Conservation (phyloP, 768 basidiomycete genomes). For the Suillus ampliporus region DNA sequence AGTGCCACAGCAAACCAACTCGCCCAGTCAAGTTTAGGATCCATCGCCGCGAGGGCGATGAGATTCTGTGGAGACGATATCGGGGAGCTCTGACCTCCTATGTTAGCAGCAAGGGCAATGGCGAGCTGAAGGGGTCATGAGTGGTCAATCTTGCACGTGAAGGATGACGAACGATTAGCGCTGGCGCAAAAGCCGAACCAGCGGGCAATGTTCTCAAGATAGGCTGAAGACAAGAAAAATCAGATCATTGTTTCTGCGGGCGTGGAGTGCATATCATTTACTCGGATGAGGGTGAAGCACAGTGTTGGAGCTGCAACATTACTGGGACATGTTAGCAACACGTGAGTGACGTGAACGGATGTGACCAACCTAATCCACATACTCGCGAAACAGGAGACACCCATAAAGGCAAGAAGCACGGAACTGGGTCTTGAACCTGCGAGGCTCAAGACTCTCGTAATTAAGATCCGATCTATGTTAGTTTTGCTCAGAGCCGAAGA, state of each 20-base stretch:
- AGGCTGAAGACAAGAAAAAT: slow-evolving; percentile 58
- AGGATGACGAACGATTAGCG: slow-evolving; percentile 75
- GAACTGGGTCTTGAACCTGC: slow-evolving; percentile 88
- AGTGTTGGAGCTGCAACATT: slow-evolving; percentile 98
- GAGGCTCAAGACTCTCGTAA: slow-evolving; percentile 87
- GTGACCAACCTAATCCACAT: slow-evolving; percentile 93
- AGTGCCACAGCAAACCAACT: slow-evolving; percentile 94
- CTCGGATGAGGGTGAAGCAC: slow-evolving; percentile 94
- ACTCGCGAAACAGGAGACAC: slow-evolving; percentile 94
- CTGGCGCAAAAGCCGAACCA: slow-evolving; percentile 85
- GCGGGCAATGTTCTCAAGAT: slow-evolving; percentile 91
- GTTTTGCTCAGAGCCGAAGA: slow-evolving; percentile 96
- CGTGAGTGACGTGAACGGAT: no score
- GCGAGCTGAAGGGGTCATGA: slow-evolving; percentile 63
- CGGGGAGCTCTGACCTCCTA: slow-evolving; percentile 96
- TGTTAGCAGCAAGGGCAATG: slow-evolving; percentile 97
- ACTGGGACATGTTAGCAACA: slow-evolving; percentile 41
- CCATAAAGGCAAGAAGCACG: slow-evolving; percentile 94
- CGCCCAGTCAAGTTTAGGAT: slow-evolving; percentile 84
- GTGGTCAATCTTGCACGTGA: neutral
- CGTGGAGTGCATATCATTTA: slow-evolving; percentile 42
- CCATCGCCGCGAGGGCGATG: slow-evolving; percentile 89
- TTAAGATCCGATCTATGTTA: slow-evolving; percentile 89
- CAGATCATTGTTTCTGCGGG: neutral
- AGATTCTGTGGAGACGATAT: slow-evolving; percentile 99